Evolutionary conservation across 306 rosid genomes (phyloP).

Genomic region (Astragalus glycyphyllos): DNA sequence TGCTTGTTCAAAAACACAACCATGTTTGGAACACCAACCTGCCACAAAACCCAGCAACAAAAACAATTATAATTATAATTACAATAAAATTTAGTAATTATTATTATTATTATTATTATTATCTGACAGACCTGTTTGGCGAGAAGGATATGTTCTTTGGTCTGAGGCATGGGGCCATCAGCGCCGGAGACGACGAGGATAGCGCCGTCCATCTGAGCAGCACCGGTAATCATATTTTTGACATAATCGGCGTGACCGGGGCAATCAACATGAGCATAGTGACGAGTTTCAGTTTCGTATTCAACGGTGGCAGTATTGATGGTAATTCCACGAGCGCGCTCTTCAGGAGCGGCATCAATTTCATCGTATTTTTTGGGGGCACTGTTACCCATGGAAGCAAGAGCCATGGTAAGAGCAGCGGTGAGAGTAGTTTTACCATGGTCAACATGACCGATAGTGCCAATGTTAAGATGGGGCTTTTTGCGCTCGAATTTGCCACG

Average conservation of each 20-base stretch:
- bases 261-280: constrained; percentile 87
- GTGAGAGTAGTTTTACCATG: constrained; percentile 94
- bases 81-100: too few species aligned
- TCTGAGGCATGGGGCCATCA: constrained; percentile 87
- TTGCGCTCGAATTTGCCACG: constrained; percentile 86
- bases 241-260: constrained; percentile 89
- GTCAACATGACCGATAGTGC: constrained; percentile 94
- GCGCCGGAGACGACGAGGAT: constrained; percentile 79
- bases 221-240: constrained; percentile 86
- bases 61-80: not conserved
- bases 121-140: constrained; percentile 62
- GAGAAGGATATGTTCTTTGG: constrained; percentile 78
- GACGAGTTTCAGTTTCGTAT: constrained; percentile 83
- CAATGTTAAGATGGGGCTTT: constrained; percentile 87
- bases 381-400: constrained; percentile 65
- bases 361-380: constrained; percentile 84
- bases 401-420: constrained; percentile 90
- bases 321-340: constrained; percentile 85
- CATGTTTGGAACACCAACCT: constrained; percentile 87
- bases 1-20: constrained; percentile 82
- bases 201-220: constrained; percentile 90
- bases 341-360: constrained; percentile 90
- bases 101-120: too few species aligned
- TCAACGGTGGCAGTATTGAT: constrained; percentile 89
- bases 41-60: constrained; percentile 16